A percentile compares a stretch with the other conserved stretches of the same genome.
phyloP scores from a whole-genome alignment of 768 basidiomycete genomes.

The Xerocomellus intermedius region DNA sequence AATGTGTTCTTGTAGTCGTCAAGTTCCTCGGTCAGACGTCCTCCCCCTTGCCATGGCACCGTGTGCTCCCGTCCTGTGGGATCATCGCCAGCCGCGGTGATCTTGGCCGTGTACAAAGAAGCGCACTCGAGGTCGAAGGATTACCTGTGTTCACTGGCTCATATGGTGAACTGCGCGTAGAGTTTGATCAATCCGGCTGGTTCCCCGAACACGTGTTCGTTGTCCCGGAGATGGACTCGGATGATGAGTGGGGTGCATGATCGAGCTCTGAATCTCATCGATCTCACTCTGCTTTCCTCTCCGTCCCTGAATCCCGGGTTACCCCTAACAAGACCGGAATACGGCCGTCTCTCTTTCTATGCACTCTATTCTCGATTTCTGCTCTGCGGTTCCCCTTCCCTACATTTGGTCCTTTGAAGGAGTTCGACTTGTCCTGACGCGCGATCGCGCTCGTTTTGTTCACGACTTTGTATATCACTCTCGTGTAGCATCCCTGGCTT shows the following conservation, averaged over 20 bases:
- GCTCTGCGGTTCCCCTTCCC: background rate
- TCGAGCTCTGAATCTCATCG: background rate
- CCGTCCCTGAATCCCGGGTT: background rate
- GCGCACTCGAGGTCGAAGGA: constrained; percentile 71
- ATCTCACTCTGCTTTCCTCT: no score
- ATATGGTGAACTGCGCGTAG: constrained; percentile 55
- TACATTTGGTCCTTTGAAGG: background rate
- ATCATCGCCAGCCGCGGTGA: constrained; percentile 66
- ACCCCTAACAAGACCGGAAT: no score
- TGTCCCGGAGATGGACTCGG: constrained; percentile 9
- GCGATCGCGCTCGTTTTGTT: background rate
- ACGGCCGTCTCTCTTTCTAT: background rate
- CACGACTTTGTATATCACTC: background rate
- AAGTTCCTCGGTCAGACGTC: constrained; percentile 61
- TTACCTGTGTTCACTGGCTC: constrained; percentile 58
- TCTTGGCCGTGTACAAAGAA: constrained; percentile 70
- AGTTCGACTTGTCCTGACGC: background rate
- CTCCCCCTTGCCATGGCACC: constrained; percentile 76
- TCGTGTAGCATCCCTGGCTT: no score
- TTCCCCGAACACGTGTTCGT: constrained; percentile 43
- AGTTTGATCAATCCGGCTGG: constrained; percentile 58
- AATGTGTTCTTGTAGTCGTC: constrained; percentile 46
- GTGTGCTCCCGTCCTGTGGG: constrained; percentile 67
- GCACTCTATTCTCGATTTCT: no score
- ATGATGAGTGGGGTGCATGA: constrained; percentile 26